Base-by-base conservation (phyloP, 306 rosid genomes). In the Lupinus albus region DNA sequence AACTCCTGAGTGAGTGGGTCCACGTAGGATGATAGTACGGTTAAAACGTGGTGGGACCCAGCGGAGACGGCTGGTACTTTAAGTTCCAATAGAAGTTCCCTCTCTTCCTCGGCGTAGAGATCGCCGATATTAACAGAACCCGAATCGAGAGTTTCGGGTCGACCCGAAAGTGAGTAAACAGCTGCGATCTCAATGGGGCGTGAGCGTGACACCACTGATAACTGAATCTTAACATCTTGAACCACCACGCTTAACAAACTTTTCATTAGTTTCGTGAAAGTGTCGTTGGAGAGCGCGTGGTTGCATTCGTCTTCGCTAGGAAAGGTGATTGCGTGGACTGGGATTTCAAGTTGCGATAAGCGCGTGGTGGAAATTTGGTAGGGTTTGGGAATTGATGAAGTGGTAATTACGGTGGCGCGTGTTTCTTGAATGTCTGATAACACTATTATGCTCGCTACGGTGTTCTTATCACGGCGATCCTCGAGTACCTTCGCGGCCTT, bases 401-500 rank as follows among this genome's bases (percentile, higher is more conserved):
- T 4, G 3, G 53, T 1, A 4, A 14, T 4, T 2, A 9, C 20
- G 13, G 70, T 11, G 20, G 77, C 63, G 54, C 67, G 80, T 21
- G 81, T 74, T 0, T 79, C 81, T 5, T 70, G 62, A 21, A 67
- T 74, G 21, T 86, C 80, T 1, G 95, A 81, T 0, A 92, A 13
- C 5, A 94, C 82, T 4, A 94, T 36, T 18, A 94, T 80, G 61
- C 88, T 80, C 4, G 96, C 83, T 1, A 81, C 79, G 5, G 91
- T 45, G 65, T 90, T 94, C 65, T 68, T 85, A 77, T 90, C 96
- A 1, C 97, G 95, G 59, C 99, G 94, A 69, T 94, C 99, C 39
- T 90, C 96, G 4, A 94, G 78, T 0, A 94, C 96, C 51, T 90
- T 94, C 0, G 89, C 92, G 0, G 99, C 97, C 10, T 94, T 94